A percentile compares a stretch with the other conserved stretches of the same genome.
These are phyloP conservation scores for Cyberlindnera mrakii DNA, from an alignment of 805 yeast species.

Conservation along the genomic window DNA sequence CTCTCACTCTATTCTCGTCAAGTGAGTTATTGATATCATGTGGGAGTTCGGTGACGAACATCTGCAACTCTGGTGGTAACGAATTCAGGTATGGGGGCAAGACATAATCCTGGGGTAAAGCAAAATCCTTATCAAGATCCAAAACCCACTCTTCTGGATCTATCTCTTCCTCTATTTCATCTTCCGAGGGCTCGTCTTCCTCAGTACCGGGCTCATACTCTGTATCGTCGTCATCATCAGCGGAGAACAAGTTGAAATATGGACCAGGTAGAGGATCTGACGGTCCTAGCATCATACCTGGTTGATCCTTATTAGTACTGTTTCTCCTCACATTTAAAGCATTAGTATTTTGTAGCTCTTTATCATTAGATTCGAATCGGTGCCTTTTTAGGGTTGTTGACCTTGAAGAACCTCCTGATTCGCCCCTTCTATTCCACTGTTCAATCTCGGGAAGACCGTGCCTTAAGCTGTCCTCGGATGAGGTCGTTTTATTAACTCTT, in stretches of 20 bases:
- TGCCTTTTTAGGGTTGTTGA: too few relatives aligned
- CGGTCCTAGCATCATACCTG: neutral
- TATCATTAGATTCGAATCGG: too few relatives aligned
- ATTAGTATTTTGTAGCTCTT: too few relatives aligned
- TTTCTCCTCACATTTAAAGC: too few relatives aligned
- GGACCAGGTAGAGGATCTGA: conserved; percentile 2
- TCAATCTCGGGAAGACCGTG: too few relatives aligned
- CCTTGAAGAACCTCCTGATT: too few relatives aligned
- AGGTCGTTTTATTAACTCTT: neutral
- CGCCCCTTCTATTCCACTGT: too few relatives aligned
- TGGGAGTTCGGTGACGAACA: conserved; percentile 1
- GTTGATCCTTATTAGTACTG: neutral
- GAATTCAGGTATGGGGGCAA: conserved; percentile 2
- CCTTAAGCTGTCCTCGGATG: too few relatives aligned
- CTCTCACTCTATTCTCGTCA: too few relatives aligned
- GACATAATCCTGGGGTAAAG: conserved; percentile 2
- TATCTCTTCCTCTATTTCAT: conserved; percentile 3
- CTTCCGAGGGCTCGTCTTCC: conserved; percentile 4
- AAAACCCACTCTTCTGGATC: conserved; percentile 4
- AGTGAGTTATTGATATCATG: neutral
- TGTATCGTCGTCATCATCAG: conserved; percentile 8
- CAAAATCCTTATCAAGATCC: conserved; percentile 2
- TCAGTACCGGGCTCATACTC: conserved; percentile 10
- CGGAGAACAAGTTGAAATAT: neutral
- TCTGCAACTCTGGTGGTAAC: conserved; percentile 2